Base-by-base conservation (phyloP, 2,329 filamentous ascomycete species). In the Aspergillus sp. region DNA sequence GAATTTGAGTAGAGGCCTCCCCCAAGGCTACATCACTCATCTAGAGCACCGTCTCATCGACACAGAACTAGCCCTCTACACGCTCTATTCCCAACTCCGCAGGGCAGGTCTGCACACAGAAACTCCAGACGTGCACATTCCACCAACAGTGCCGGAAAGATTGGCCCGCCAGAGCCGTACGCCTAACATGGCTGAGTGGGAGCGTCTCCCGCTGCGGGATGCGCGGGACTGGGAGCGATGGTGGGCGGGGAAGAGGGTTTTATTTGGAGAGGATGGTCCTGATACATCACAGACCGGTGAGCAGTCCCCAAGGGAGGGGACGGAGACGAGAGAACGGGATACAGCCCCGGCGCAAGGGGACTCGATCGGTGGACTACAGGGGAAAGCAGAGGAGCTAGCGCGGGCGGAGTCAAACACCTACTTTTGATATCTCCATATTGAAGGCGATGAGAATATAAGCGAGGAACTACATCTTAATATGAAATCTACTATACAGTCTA, bases 1-100 rank as follows among this genome's bases (percentile, higher is more conserved):
- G 26, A 30, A 22, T 7, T 30, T 1, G 26, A 11, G 26, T 30
- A 30, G 26, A 30, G 58, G 58, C 20, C 56, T 60, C 4, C 58
- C 58, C 3, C 56, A 68, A 10, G 74, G 74, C 0, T 76, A 75
- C 40, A 67, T 76, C 4, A 72, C 65, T 3, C 65, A 65, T 16
- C 46, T 76, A 3, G 74, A 76, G 48, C 64, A 67, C 2, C 67
- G 74, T 1, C 65, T 76, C 5, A 55, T 55, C 17, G 61, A 63
- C 36, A 68, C 66, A 1, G 66, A 69, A 45, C 43, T 54, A 24
- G 60, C 65, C n/a, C 51, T 69, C 8, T 65, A 60, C 49, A 54
- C 58, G 24, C 53, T 61, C 11, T 49, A 65, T 10, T 22, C 54
- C 9, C 45, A 49, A n/a, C 33, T 58, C 35, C 47, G 42, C 47